Evolutionary conservation across 2,329 filamentous ascomycete species (phyloP).

Genomic region (Thermoascus crustaceus): DNA sequence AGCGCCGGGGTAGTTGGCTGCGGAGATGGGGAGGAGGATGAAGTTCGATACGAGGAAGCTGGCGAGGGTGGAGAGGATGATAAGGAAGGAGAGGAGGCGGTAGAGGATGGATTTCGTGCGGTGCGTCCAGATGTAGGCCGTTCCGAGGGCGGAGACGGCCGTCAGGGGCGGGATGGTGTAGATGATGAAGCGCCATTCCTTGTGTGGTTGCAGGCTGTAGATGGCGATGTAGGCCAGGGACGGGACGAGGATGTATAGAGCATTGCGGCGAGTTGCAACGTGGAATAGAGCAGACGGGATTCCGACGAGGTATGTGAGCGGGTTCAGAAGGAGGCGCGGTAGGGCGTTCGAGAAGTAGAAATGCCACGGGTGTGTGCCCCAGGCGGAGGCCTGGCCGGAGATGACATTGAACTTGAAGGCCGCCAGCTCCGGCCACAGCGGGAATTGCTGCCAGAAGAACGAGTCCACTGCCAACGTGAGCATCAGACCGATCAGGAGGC

Average conservation of each 20-base stretch:
- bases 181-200: slow-evolving; percentile 91
- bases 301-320: slow-evolving; percentile 49
- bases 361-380: slow-evolving; percentile 79
- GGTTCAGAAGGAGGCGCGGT: slow-evolving; percentile 77
- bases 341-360: slow-evolving; percentile 79
- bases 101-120: slow-evolving; percentile 54
- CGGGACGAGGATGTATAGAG: slow-evolving; percentile 54
- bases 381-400: slow-evolving; percentile 70
- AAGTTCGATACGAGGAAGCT: slow-evolving; percentile 54
- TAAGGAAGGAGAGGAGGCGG: slow-evolving; percentile 43
- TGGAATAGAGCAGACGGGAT: slow-evolving; percentile 46
- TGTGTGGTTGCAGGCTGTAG: slow-evolving; percentile 87
- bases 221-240: slow-evolving; percentile 63
- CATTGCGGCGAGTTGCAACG: slow-evolving; percentile 42
- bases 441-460: slow-evolving; percentile 78
- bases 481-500: slow-evolving; percentile 57
- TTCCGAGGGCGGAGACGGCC: slow-evolving; percentile 64
- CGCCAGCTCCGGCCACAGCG: slow-evolving; percentile 80
- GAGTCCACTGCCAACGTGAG: slow-evolving; percentile 73
- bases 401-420: slow-evolving; percentile 90
- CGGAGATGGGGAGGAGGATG: slow-evolving; percentile 72
- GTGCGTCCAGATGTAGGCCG: slow-evolving; percentile 60
- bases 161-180: slow-evolving; percentile 79
- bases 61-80: slow-evolving; percentile 53
- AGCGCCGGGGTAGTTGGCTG: slow-evolving; percentile 89